Percentiles rank a stretch among this genome's conserved stretches.
Conservation (phyloP, 805 yeast genomes). For the Candida taoyuanica region DNA sequence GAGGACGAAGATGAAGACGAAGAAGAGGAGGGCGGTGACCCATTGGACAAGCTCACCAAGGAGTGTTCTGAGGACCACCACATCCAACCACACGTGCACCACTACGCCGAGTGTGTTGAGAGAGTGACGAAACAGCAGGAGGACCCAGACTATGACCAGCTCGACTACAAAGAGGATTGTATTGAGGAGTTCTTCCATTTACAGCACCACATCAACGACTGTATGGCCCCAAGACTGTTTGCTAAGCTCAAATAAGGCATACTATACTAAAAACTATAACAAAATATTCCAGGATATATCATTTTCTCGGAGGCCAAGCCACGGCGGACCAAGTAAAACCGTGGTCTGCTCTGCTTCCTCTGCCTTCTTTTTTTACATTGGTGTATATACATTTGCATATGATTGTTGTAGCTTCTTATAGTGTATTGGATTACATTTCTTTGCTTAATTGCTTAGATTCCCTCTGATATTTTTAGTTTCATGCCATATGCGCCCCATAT, state of each 20-base stretch:
- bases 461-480: no score
- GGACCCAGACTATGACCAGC: slow-evolving; percentile 77
- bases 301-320: no score
- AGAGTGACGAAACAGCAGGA: slow-evolving; percentile 87
- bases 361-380: neutral
- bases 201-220: slow-evolving; percentile 87
- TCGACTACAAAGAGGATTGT: slow-evolving; percentile 91
- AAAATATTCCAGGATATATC: no score
- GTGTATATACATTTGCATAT: neutral
- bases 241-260: slow-evolving; percentile 64
- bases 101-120: slow-evolving; percentile 90
- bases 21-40: slow-evolving; percentile 68
- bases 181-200: slow-evolving; percentile 97
- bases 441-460: no score
- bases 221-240: slow-evolving; percentile 88
- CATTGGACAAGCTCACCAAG: slow-evolving; percentile 55
- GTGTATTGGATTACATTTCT: no score
- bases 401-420: neutral
- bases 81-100: slow-evolving; percentile 76
- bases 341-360: no score
- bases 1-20: slow-evolving; percentile 65
- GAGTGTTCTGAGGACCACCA: slow-evolving; percentile 66
- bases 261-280: neutral
- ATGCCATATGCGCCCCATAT: no score
- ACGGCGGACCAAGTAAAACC: no score